Evolutionary conservation across 1,284 basidiomycete species (phyloP), one percentile per base, ranked within the genome.

Genomic region (Irpex sp.): DNA sequence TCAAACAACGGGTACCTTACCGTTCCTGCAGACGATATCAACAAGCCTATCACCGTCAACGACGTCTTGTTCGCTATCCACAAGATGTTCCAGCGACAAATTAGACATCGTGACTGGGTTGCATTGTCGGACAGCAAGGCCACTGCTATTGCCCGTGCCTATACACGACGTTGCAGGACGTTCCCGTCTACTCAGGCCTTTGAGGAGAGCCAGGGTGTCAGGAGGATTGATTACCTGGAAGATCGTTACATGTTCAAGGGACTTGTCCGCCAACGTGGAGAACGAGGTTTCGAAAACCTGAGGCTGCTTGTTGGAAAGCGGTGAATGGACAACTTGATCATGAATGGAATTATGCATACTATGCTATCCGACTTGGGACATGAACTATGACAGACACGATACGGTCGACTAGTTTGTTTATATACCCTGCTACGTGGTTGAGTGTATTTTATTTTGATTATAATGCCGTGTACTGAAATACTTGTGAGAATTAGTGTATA

Each of bases 61-160:
- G 88, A 89, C 65, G 77, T 90, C 35, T 74, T 90, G 39, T 71
- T 76, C 63, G 78, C 79, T 50, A 75, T 89, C 49, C 82, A 87
- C 70, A 69, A 72, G n/a, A 71, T 74, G 21, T 72, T 90, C 62
- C 85, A 84, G 62, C 74, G 72, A 65, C 77, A 78, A 63, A 84
- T 90, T 67, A 75, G 81, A 1, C 86, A 87, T 49, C 67, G 70
- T 8, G 86, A 88, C 68, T 90, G 86, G 85, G 79, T 71, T 0
- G 71, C 67, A 43, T 72, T 89, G 58, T 74, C 71, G 6, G 31
- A 71, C 3, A 64, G 72, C 19, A 75, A 82, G 65, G 77, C 81
- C 72, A 75, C 73, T 4, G 75, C 70, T n/a, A 74, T 89, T 31
- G 72, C 80, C 17, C 77, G 77, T 39, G 84, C 88, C 21, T 90